Conservation (phyloP, 768 basidiomycete genomes). For the Russula vinacea region DNA sequence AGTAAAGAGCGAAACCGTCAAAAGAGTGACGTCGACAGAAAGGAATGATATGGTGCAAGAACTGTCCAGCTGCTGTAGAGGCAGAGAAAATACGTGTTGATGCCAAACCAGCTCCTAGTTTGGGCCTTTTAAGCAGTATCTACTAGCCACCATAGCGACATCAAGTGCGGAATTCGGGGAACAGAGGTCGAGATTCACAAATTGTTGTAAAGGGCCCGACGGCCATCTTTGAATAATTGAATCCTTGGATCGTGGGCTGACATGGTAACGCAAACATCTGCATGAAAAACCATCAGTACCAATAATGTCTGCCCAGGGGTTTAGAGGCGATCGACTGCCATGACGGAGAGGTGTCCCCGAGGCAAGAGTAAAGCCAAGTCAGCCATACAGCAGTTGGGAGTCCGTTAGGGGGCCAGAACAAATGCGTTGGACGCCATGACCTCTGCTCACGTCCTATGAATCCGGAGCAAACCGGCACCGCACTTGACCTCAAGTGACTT, state of each 20-base stretch:
- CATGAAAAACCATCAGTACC: not conserved
- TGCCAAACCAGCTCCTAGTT: not conserved
- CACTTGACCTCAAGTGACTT: too few relatives aligned
- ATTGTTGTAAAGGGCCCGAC: not conserved
- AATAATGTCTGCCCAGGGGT: not conserved
- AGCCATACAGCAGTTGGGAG: not conserved
- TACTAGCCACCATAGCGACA: not conserved
- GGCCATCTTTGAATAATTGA: not conserved
- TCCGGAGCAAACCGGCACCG: too few relatives aligned
- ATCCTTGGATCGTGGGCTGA: not conserved
- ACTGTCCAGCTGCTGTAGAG: not conserved
- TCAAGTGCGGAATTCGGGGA: not conserved
- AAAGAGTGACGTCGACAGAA: constrained; percentile 8
- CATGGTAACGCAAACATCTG: not conserved
- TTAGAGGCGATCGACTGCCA: not conserved
- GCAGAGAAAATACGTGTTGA: not conserved
- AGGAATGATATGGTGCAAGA: not conserved
- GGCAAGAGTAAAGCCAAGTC: too few relatives aligned
- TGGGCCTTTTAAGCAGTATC: not conserved
- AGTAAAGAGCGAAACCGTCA: not conserved
- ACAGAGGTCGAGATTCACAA: not conserved
- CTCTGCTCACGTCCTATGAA: too few relatives aligned
- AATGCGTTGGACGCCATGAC: too few relatives aligned
- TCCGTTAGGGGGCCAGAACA: too few relatives aligned
- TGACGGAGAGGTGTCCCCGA: not conserved